A percentile compares a stretch with the other conserved stretches of the same genome.
phyloP scores from a whole-genome alignment of 1,139 yeast genomes.

The Blastobotrys niveus region DNA sequence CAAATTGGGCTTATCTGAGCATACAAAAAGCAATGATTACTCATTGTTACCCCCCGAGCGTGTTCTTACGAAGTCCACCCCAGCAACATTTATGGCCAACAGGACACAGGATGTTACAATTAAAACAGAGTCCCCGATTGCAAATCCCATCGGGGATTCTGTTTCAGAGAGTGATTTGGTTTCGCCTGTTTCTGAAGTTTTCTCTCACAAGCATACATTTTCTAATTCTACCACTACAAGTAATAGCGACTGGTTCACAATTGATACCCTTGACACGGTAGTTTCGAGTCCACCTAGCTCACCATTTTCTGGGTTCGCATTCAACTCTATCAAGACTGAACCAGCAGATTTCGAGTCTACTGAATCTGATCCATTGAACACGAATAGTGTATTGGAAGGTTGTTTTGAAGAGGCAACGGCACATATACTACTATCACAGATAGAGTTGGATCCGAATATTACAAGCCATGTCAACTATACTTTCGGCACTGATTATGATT shows the following conservation, averaged over 20 bases:
- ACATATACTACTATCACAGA: constrained; percentile 1
- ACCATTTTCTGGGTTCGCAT: constrained; percentile 5
- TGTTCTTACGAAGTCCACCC: constrained; percentile 17
- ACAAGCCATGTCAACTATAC: neutral
- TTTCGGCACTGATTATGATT: neutral
- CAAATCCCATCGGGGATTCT: neutral
- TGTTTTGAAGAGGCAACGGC: constrained; percentile 1
- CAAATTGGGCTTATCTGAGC: too few relatives aligned
- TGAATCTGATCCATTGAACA: neutral
- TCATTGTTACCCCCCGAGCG: constrained; percentile 12
- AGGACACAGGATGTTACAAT: neutral
- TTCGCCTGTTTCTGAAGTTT: neutral
- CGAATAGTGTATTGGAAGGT: neutral
- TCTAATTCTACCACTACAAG: constrained; percentile 1
- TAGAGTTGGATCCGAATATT: neutral
- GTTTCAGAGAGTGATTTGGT: constrained; percentile 3
- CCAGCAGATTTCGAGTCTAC: neutral
- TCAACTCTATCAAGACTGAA: neutral
- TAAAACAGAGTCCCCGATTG: neutral
- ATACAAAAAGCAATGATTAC: neutral
- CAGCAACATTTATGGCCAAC: constrained; percentile 11
- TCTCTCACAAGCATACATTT: neutral
- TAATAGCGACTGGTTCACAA: constrained; percentile 2
- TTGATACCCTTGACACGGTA: constrained; percentile 2
- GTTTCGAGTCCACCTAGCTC: constrained; percentile 1